Evolutionary conservation across 352 stramenopile genomes (phyloP).

Genomic region (Globisporangium cederbergense): DNA sequence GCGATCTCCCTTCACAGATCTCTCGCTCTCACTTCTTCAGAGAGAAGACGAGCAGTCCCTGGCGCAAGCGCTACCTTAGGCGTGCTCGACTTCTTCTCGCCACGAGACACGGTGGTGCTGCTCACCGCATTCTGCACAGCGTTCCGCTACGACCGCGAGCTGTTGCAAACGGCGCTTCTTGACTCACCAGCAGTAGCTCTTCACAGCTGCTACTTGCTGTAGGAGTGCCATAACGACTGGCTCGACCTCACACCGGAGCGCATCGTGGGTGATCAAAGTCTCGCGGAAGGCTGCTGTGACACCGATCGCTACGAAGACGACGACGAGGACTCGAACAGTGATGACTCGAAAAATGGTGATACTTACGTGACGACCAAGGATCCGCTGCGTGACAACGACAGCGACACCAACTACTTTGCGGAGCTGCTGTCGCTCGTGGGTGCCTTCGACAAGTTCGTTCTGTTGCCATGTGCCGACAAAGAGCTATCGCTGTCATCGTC

Average conservation of each 20-base stretch:
- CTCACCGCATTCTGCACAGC: neutral
- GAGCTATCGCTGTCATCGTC: neutral
- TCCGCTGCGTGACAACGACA: neutral
- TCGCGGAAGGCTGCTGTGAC: neutral
- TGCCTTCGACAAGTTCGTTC: neutral
- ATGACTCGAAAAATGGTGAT: no score
- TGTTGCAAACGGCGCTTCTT: neutral
- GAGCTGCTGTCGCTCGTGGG: neutral
- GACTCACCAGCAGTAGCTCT: neutral
- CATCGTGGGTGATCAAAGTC: slow-evolving; percentile 1
- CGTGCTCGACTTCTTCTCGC: slow-evolving; percentile 5
- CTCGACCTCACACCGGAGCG: slow-evolving; percentile 1
- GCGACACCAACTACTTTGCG: neutral
- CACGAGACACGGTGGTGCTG: neutral
- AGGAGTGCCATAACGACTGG: slow-evolving; percentile 6
- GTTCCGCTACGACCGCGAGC: neutral
- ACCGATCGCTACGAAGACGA: neutral
- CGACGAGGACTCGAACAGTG: neutral
- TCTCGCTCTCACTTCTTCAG: no score
- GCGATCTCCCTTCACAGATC: no score
- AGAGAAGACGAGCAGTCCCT: neutral
- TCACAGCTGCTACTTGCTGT: neutral
- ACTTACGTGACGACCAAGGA: neutral
- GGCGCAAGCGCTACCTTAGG: neutral
- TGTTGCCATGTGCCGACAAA: neutral